Conservation (phyloP, 306 rosid genomes). For the Quercus alba region DNA sequence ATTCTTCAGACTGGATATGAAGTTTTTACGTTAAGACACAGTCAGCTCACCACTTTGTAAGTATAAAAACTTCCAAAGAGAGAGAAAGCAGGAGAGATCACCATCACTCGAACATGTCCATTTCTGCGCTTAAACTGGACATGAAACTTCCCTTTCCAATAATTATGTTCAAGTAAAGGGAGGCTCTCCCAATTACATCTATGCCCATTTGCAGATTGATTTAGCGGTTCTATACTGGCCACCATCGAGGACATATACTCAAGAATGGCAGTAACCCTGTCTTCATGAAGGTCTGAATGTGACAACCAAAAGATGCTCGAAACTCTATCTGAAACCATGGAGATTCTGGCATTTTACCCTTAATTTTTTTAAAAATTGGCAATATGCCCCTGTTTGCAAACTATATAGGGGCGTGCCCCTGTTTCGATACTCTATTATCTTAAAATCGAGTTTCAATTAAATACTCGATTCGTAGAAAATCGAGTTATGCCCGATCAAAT, state of each 20-base stretch:
- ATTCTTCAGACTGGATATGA: slow-evolving; percentile 59
- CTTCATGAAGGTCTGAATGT: slow-evolving; percentile 88
- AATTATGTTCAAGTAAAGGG: slow-evolving; percentile 39
- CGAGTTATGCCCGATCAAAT: no score
- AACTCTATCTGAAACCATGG: slow-evolving; percentile 70
- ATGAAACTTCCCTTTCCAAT: slow-evolving; percentile 62
- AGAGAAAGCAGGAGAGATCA: slow-evolving; percentile 33
- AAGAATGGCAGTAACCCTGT: slow-evolving; percentile 53
- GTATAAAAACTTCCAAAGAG: neutral
- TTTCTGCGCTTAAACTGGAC: slow-evolving; percentile 85
- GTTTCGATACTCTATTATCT: no score
- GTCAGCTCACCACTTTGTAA: slow-evolving; percentile 12
- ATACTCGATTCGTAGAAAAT: no score
- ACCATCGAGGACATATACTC: slow-evolving; percentile 89
- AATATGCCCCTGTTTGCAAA: no score
- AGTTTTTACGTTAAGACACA: neutral
- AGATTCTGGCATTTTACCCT: no score
- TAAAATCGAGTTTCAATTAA: no score
- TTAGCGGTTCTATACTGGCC: slow-evolving; percentile 63
- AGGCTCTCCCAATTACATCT: slow-evolving; percentile 30
- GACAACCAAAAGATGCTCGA: slow-evolving; percentile 74
- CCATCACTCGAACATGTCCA: slow-evolving; percentile 89
- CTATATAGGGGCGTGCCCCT: no score
- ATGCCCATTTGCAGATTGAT: slow-evolving; percentile 40
- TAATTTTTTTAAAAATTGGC: no score